A percentile compares a stretch with the other conserved stretches of the same genome.
Conservation (phyloP, 2,329 filamentous ascomycete genomes). For the Monosporascus sp. region DNA sequence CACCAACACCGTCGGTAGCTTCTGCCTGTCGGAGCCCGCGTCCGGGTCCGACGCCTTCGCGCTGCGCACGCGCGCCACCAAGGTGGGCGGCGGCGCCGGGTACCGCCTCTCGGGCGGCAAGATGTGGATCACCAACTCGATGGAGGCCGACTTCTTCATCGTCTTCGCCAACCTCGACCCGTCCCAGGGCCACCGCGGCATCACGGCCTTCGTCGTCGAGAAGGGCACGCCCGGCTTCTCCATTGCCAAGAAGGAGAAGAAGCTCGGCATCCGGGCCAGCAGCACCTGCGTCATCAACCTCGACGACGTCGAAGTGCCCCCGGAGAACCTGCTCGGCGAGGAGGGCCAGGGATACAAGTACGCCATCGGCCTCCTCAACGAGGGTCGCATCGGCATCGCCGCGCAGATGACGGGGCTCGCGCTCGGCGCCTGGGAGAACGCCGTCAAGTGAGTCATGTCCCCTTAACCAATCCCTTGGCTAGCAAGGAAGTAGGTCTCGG, state of each 20-base stretch:
- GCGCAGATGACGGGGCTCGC: conserved; percentile 98
- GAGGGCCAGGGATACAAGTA: conserved; percentile 96
- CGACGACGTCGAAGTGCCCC: conserved; percentile 88
- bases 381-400: conserved; percentile 95
- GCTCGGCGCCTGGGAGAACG: conserved; percentile 91
- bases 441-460: conserved; percentile 49
- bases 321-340: conserved; percentile 81
- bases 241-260: conserved; percentile 99
- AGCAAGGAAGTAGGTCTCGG: too few species aligned
- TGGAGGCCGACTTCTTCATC: conserved; percentile 92
- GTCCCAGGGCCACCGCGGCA: conserved; percentile 91
- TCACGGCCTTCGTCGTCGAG: conserved; percentile 92
- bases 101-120: conserved; percentile 88
- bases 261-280: conserved; percentile 91
- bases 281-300: conserved; percentile 97
- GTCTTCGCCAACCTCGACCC: conserved; percentile 96
- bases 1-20: conserved; percentile 84
- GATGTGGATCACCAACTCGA: conserved; percentile 99
- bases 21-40: conserved; percentile 87
- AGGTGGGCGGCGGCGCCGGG: conserved; percentile 71
- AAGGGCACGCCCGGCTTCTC: conserved; percentile 84
- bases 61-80: conserved; percentile 81
- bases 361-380: conserved; percentile 88
- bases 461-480: too few species aligned
- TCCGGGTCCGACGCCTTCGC: conserved; percentile 96